Evolutionary conservation across 1,284 basidiomycete species (phyloP).

Genomic region (Golubevia sp.): DNA sequence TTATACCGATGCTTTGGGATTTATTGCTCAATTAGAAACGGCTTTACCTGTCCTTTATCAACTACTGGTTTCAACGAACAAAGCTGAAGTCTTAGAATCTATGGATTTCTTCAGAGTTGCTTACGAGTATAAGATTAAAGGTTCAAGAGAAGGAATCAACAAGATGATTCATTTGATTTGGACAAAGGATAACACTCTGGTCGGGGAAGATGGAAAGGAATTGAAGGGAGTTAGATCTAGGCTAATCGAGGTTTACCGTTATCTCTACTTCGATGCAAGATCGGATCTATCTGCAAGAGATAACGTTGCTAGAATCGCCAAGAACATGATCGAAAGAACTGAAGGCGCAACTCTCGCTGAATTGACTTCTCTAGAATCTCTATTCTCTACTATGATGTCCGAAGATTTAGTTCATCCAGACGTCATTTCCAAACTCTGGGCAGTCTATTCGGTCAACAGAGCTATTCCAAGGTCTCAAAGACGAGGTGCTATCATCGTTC

Average conservation of each 20-base stretch:
- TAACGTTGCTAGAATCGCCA: conserved; percentile 91
- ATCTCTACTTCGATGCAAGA: conserved; percentile 76
- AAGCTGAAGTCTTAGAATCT: conserved; percentile 88
- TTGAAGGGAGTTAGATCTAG: conserved; percentile 84
- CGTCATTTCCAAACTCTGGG: conserved; percentile 89
- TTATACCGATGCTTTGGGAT: conserved; percentile 81
- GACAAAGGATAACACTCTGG: conserved; percentile 89
- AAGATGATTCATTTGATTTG: conserved; percentile 98
- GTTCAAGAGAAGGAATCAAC: conserved; percentile 79
- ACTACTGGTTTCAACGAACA: conserved; percentile 85
- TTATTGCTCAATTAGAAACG: conserved; percentile 81
- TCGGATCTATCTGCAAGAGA: conserved; percentile 72
- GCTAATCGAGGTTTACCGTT: conserved; percentile 86
- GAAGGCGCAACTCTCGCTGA: conserved; percentile 82
- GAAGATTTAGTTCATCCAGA: conserved; percentile 78
- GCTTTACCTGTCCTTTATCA: conserved; percentile 77
- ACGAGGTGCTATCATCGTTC: conserved; percentile 88
- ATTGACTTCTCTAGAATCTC: conserved; percentile 91
- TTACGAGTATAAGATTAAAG: conserved; percentile 79
- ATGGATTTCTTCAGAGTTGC: conserved; percentile 93
- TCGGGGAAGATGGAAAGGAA: conserved; percentile 74
- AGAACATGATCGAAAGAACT: conserved; percentile 79
- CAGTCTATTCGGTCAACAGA: conserved; percentile 71
- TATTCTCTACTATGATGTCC: conserved; percentile 91
- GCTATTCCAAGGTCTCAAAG: conserved; percentile 75